Evolutionary conservation across 176 grass and related monocot genomes (phyloP).

Genomic region (Metroxylon sagu): DNA sequence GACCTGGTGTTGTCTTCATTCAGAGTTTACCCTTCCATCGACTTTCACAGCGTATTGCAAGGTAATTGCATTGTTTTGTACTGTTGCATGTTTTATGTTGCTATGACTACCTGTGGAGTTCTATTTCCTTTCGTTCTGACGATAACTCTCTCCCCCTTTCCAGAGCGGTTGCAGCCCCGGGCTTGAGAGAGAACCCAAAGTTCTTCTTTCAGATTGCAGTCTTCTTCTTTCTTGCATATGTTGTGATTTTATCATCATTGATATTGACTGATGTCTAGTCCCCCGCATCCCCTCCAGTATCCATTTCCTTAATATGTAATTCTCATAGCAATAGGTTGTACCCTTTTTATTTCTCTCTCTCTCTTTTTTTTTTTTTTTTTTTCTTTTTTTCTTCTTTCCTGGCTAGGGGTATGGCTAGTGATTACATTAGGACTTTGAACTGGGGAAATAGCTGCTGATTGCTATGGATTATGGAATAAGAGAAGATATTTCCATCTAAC

Average conservation of each 20-base stretch:
- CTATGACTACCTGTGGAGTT: too few species aligned
- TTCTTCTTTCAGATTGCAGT: conserved; percentile 88
- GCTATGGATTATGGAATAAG: too few species aligned
- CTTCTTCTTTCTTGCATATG: conserved; percentile 89
- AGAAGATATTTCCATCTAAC: too few species aligned
- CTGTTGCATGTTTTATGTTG: too few species aligned
- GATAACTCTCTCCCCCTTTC: conserved; percentile 1
- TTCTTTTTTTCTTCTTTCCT: too few species aligned
- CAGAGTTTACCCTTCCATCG: conserved; percentile 79
- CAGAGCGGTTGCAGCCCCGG: conserved; percentile 65
- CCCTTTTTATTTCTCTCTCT: conserved; percentile 19
- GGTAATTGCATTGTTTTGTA: conserved; percentile 26
- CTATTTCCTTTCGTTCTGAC: too few species aligned
- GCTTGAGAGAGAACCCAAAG: conserved; percentile 91
- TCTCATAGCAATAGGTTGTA: conserved; percentile 32
- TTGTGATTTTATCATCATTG: conserved; percentile 97
- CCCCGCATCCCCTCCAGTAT: not conserved
- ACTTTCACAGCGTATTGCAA: conserved; percentile 80
- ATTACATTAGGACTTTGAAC: too few species aligned
- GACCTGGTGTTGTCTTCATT: conserved; percentile 93
- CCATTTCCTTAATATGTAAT: conserved; percentile 15
- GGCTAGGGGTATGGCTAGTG: too few species aligned
- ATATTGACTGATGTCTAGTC: conserved; percentile 89
- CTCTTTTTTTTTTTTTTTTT: too few species aligned
- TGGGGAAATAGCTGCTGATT: too few species aligned